These are phyloP conservation scores for Deuterostichococcus epilithicus DNA, from an alignment of 139 green algal species.

Conservation along the genomic window DNA sequence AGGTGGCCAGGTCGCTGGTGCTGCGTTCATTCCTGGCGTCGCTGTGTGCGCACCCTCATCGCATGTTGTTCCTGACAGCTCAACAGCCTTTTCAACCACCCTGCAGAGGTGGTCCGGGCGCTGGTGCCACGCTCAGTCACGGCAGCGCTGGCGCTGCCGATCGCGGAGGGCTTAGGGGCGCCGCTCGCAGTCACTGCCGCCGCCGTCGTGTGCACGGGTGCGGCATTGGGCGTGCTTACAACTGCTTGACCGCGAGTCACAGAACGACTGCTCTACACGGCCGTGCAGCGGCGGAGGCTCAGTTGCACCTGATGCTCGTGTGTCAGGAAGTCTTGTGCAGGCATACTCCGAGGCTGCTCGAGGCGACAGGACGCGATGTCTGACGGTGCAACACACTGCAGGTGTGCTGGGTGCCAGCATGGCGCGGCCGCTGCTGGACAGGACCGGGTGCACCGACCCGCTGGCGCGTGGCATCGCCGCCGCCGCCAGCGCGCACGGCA, in stretches of 20 bases:
- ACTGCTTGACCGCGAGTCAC: not conserved
- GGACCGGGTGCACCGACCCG: conserved; percentile 66
- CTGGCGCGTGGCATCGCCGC: conserved; percentile 76
- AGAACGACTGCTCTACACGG: not conserved
- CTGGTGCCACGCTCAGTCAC: conserved; percentile 79
- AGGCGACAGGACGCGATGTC: not conserved
- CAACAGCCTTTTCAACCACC: not conserved
- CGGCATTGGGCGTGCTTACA: not conserved
- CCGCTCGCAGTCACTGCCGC: conserved; percentile 71
- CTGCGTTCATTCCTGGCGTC: too few species aligned
- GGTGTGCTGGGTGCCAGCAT: conserved; percentile 72
- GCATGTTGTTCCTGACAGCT: not conserved
- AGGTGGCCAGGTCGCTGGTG: too few species aligned
- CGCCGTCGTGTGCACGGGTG: conserved; percentile 73
- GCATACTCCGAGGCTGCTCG: not conserved
- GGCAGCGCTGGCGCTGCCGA: conserved; percentile 84
- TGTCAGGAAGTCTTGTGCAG: too few species aligned
- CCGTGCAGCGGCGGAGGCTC: not conserved
- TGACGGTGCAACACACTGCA: not conserved
- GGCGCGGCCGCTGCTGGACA: conserved; percentile 59
- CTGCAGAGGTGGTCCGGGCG: conserved; percentile 50
- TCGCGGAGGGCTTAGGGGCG: conserved; percentile 58
- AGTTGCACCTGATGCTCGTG: too few species aligned
- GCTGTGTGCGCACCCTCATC: not conserved
- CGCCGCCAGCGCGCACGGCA: conserved; percentile 67